Evolutionary conservation across 2,329 filamentous ascomycete genomes (phyloP).

Genomic region (Cladophialophora yegresii): DNA sequence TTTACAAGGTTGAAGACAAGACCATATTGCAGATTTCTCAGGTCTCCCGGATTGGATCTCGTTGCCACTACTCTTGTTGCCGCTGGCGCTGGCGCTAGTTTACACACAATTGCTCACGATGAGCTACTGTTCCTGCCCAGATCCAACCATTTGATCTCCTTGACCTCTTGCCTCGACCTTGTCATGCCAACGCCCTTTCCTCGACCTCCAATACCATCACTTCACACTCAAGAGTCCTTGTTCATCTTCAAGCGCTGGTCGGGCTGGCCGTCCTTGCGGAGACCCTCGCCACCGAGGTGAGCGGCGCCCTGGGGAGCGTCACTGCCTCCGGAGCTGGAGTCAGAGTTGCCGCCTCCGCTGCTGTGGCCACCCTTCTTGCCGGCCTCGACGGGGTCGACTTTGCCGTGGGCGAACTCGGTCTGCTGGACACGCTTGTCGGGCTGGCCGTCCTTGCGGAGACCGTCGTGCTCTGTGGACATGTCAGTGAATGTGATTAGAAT

Average conservation of each 20-base stretch:
- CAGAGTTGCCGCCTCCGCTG: slow-evolving; percentile 14
- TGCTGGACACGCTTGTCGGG: slow-evolving; percentile 30
- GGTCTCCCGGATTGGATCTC: no score
- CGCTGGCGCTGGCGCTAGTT: no score
- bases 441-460: slow-evolving; percentile 34
- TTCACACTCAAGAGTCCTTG: slow-evolving; percentile 12
- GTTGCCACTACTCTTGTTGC: no score
- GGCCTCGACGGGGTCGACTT: slow-evolving; percentile 35
- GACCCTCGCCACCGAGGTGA: slow-evolving; percentile 26
- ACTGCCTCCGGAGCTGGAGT: slow-evolving; percentile 7
- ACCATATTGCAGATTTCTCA: no score
- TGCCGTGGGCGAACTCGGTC: slow-evolving; percentile 34
- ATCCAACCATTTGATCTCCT: no score
- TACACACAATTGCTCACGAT: no score
- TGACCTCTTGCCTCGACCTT: background rate
- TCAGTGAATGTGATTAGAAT: background rate
- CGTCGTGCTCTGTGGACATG: slow-evolving; percentile 30
- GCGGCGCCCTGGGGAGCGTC: slow-evolving; percentile 23
- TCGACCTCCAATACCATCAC: background rate
- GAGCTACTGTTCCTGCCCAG: no score
- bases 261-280: slow-evolving; percentile 33
- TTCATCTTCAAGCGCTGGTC: slow-evolving; percentile 34
- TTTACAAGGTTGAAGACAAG: no score
- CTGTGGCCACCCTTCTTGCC: slow-evolving; percentile 33
- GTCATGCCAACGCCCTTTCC: background rate